Evolutionary conservation across 2,329 filamentous ascomycete genomes (phyloP).

Genomic region (Phaeosphaeriaceae sp.): DNA sequence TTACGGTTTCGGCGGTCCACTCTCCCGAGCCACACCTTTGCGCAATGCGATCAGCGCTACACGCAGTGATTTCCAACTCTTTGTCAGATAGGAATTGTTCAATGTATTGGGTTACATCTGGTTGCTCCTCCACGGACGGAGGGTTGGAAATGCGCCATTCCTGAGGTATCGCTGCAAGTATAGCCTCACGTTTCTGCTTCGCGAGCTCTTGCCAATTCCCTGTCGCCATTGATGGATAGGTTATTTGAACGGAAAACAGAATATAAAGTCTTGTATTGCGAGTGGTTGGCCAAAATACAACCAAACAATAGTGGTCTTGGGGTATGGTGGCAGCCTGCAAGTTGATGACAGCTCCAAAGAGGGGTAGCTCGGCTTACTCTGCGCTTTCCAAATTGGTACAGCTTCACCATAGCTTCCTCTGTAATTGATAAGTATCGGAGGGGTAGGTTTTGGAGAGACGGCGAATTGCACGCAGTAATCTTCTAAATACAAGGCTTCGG

Average conservation of each 20-base stretch:
- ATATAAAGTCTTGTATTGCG: not conserved
- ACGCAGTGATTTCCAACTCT: conserved; percentile 68
- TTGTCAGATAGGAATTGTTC: conserved; percentile 60
- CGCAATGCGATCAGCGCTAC: conserved; percentile 63
- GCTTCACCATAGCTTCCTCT: too few species aligned
- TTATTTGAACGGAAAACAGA: not conserved
- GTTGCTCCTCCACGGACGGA: conserved; percentile 59
- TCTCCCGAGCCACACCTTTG: conserved; percentile 59
- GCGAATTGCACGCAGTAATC: too few species aligned
- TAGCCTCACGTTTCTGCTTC: conserved; percentile 60
- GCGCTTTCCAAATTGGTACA: conserved; percentile 2
- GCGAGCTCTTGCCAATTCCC: conserved; percentile 58
- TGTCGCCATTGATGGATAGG: conserved; percentile 23
- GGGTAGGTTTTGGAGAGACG: too few species aligned
- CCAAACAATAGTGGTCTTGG: too few species aligned
- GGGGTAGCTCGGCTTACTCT: not conserved
- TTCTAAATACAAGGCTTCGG: too few species aligned
- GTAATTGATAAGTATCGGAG: too few species aligned
- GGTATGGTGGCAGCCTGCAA: not conserved
- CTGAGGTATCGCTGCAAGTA: conserved; percentile 61
- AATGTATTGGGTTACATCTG: conserved; percentile 57
- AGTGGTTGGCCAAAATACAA: too few species aligned
- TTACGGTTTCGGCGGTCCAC: conserved; percentile 64
- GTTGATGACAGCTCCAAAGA: not conserved
- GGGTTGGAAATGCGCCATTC: conserved; percentile 61